Conservation (phyloP, 805 yeast genomes). For the Kodamaea nitidulidarum region DNA sequence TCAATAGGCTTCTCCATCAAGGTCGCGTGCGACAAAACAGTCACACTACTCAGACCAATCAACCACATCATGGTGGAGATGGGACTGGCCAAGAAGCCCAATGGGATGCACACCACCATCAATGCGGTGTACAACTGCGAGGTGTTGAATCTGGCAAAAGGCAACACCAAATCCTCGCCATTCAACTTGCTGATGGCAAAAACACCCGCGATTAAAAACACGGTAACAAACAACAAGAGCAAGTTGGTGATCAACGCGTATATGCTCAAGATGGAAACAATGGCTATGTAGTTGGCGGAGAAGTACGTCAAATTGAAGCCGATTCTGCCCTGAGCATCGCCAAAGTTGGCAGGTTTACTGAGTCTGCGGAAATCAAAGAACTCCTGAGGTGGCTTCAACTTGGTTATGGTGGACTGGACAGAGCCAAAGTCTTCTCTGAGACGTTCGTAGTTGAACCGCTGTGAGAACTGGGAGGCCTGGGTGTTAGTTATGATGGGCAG, state of each 20-base stretch:
- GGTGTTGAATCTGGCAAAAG: constrained; percentile 66
- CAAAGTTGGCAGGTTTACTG: constrained; percentile 85
- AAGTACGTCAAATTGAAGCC: constrained; percentile 82
- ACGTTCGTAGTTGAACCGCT: constrained; percentile 23
- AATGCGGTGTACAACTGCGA: constrained; percentile 83
- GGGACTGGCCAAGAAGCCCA: constrained; percentile 86
- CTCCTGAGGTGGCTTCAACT: constrained; percentile 86
- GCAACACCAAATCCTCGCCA: constrained; percentile 79
- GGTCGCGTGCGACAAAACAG: constrained; percentile 82
- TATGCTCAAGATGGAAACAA: constrained; percentile 67
- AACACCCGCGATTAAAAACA: constrained; percentile 68
- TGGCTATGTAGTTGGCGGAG: constrained; percentile 77
- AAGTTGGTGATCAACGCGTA: constrained; percentile 87
- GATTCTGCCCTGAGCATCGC: constrained; percentile 86
- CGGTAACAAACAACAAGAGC: constrained; percentile 76
- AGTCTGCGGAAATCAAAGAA: constrained; percentile 87
- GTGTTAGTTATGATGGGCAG: constrained; percentile 1
- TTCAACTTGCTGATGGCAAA: constrained; percentile 72
- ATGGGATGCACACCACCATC: constrained; percentile 69
- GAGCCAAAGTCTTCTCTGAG: constrained; percentile 28
- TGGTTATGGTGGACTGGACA: constrained; percentile 61
- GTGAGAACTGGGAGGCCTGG: constrained; percentile 16
- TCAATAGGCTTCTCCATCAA: constrained; percentile 94
- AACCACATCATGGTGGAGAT: constrained; percentile 89
- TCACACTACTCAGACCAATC: constrained; percentile 74